These are phyloP conservation scores for Phialophora tarda DNA, from an alignment of 2,329 filamentous ascomycete genomes.

Conservation along the genomic window DNA sequence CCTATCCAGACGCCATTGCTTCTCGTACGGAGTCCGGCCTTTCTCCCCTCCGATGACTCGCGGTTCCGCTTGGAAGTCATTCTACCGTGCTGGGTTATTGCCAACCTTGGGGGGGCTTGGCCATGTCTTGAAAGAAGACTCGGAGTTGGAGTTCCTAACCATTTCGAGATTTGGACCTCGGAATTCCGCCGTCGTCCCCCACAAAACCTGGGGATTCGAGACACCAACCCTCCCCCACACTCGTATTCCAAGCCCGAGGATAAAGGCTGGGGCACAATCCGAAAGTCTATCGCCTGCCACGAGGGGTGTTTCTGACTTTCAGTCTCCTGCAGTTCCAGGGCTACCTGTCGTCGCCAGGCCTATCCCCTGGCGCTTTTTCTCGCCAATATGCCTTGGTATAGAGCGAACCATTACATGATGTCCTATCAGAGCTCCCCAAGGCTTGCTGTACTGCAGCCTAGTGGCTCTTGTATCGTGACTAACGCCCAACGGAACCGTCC, in stretches of 20 bases:
- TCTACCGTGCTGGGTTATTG: neutral
- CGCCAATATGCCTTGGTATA: neutral
- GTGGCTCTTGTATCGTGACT: constrained; percentile 4
- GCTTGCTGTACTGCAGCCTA: neutral
- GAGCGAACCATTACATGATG: constrained; percentile 1
- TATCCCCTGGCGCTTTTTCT: constrained; percentile 3
- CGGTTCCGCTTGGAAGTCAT: neutral
- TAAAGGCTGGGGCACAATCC: constrained; percentile 7
- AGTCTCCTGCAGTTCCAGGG: neutral
- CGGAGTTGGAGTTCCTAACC: constrained; percentile 1
- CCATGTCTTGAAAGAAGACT: neutral
- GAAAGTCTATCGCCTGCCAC: constrained; percentile 2
- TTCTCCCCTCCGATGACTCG: neutral
- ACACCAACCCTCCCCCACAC: neutral
- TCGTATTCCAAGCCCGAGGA: constrained; percentile 13
- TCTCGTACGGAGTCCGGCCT: neutral
- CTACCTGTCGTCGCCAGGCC: neutral
- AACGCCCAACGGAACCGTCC: neutral
- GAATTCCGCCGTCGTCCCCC: constrained; percentile 6
- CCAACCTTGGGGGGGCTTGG: neutral
- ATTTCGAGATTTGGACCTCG: constrained; percentile 24
- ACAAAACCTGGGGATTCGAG: constrained; percentile 25
- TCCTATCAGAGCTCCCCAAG: neutral
- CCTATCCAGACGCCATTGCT: neutral
- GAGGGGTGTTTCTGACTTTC: neutral